Percentiles rank a stretch among this genome's conserved stretches.
These are phyloP conservation scores for Suillus paluster DNA, from an alignment of 768 basidiomycete genomes.

Conservation along the genomic window DNA sequence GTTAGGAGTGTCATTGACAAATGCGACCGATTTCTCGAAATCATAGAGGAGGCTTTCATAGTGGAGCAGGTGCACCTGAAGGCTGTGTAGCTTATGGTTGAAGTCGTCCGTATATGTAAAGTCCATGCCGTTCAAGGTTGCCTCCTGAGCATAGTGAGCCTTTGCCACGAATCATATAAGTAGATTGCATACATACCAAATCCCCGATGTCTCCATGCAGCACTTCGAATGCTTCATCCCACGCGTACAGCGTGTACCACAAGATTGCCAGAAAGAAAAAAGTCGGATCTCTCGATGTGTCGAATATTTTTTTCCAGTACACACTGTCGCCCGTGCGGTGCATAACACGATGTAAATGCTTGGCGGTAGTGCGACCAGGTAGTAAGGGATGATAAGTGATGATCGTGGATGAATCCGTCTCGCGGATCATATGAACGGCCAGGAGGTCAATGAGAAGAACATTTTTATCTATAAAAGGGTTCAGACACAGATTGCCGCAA, in stretches of 20 bases:
- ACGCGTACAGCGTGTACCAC: conserved; percentile 57
- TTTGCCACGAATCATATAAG: neutral
- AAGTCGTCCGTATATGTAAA: conserved; percentile 53
- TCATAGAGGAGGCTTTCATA: conserved; percentile 52
- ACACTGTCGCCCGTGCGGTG: conserved; percentile 38
- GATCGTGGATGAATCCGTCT: conserved; percentile 26
- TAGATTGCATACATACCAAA: conserved; percentile 44
- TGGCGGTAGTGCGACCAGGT: conserved; percentile 30
- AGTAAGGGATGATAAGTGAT: conserved; percentile 40
- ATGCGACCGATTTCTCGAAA: conserved; percentile 49
- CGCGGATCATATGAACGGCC: conserved; percentile 43
- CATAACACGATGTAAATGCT: conserved; percentile 31
- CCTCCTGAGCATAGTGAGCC: neutral
- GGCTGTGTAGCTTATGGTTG: conserved; percentile 39
- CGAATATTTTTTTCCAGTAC: conserved; percentile 20
- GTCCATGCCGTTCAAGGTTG: conserved; percentile 36
- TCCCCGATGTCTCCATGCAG: conserved; percentile 50
- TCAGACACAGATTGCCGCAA: neutral
- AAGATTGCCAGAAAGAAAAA: conserved; percentile 51
- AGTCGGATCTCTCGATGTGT: conserved; percentile 44
- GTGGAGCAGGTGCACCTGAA: conserved; percentile 55
- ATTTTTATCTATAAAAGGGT: conserved; percentile 16
- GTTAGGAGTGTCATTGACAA: conserved; percentile 48
- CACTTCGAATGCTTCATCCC: conserved; percentile 55
- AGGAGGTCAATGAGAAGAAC: conserved; percentile 40